Evolutionary conservation across 768 basidiomycete species (phyloP), one percentile per base, ranked within the genome.

Genomic region (Vararia minispora): DNA sequence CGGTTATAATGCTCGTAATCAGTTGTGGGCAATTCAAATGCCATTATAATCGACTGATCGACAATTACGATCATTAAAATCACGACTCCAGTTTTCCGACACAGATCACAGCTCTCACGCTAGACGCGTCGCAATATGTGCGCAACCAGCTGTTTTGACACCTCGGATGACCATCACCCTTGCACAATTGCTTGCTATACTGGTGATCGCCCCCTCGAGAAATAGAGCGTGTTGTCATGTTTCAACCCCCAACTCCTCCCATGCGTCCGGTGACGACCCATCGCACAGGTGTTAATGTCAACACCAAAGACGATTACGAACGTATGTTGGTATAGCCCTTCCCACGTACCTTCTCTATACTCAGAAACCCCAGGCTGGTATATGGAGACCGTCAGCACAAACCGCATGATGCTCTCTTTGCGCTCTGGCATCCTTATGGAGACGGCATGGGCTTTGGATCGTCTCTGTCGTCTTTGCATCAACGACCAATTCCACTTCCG

Each of bases 381-480:
- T 51, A 84, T 87, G n/a, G 85, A 90, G 48, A 64, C 71, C 1
- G 68, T 73, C 2, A 65, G 82, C 1, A 79, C 65, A 53, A 97
- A 97, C 56, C 74, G 92, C 28, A 88, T 97, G 76, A 66, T 89
- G n/a, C 74, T 99, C 12, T 80, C 91, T 2, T 61, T 98, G 28
- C 74, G 78, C 18, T 97, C 88, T 11, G 82, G 78, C 4, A 80
- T 98, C 33, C 68, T 77, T 37, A 59, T 72, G 6, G 94, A 98
- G 52, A 69, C 91, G 40, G 76, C 76, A 40, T 97, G 89, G 85
- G 86, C 91, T 14, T 71, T 99, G 27, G 82, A 89, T 49, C 78
- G 85, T 33, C 71, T 98, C 8, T 77, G 82, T 44, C 74, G 85
- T 14, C 66, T 87, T n/a, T 80, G 77, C 48, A 70, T 71, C 48